Evolutionary conservation across 2,329 filamentous ascomycete species (phyloP), one percentile per base, ranked within the genome.

Genomic region (Phoma sp.): DNA sequence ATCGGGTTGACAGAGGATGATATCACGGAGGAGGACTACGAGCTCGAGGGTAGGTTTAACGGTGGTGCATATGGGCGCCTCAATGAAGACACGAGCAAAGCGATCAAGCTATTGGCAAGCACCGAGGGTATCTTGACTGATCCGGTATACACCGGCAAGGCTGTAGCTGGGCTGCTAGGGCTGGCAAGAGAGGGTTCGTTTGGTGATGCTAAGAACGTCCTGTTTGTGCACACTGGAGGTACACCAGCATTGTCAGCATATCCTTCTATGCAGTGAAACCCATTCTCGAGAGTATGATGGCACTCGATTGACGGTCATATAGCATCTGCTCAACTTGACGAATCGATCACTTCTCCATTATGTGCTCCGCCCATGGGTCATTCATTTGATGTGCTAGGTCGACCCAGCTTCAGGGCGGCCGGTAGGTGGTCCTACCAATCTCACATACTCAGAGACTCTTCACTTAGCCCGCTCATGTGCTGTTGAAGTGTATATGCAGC

Each of bases 141-240:
- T 10, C 46, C 52, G 1, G 52, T 55, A 4, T 55, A 55, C 22
- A 55, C 52, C 4, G 52, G 52, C 24, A 55, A 55, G 27, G 52
- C 52, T 4, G 18, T 55, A 2, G 46, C 52, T n/a, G 52, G 52
- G 4, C 46, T 55, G 1, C 36, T 55, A 4, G 46, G 41, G 3
- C 25, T 55, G 1, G 41, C 13, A 22, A 33, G 41, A 25, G 52
- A 55, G 23, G 52, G 46, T 4, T 35, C 41, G 2, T 49, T 55
- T 18, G 30, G 35, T 2, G 30, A 36, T 6, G 35, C 42, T 2
- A 40, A 55, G 8, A 50, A 55, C 4, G 42, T 55, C 0, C 18
- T 55, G 9, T 55, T 55, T 22, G 42, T 55, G 7, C 52, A 50
- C 13, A 55, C 52, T 4, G 42, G 52, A 11, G 52, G 52, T 1